These are phyloP conservation scores for Blastomyces gilchristii DNA, from an alignment of 2,329 filamentous ascomycete species.

Conservation along the genomic window DNA sequence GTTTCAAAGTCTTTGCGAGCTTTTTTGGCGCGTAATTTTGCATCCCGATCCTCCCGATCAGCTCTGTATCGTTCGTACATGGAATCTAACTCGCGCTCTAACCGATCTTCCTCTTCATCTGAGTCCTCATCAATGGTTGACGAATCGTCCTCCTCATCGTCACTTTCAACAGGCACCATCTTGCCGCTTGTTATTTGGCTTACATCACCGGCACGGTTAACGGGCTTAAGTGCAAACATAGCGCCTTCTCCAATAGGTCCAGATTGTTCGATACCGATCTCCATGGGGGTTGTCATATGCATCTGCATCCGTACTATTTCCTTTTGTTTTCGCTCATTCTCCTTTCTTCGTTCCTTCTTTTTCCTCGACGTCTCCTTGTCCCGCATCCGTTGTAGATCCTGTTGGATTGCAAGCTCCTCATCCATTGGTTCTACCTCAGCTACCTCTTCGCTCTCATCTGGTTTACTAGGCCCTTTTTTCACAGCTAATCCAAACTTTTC, in stretches of 20 bases:
- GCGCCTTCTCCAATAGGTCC: conserved; percentile 68
- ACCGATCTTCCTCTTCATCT: conserved; percentile 68
- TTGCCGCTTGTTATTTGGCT: conserved; percentile 63
- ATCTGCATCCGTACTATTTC: conserved; percentile 95
- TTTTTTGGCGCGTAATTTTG: conserved; percentile 85
- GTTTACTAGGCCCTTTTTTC: conserved; percentile 49
- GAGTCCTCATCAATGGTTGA: conserved; percentile 51
- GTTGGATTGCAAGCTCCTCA: conserved; percentile 81
- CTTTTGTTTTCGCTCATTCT: conserved; percentile 89
- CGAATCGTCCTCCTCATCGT: conserved; percentile 51
- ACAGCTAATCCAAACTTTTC: conserved; percentile 80
- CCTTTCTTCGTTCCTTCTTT: conserved; percentile 72
- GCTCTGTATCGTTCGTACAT: conserved; percentile 83
- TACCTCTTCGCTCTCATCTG: conserved; percentile 56
- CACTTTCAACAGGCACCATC: conserved; percentile 56
- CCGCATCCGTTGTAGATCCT: conserved; percentile 71
- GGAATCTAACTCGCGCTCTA: conserved; percentile 75
- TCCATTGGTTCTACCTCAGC: conserved; percentile 84
- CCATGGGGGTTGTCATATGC: conserved; percentile 91
- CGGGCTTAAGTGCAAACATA: conserved; percentile 75
- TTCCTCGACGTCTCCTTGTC: conserved; percentile 67
- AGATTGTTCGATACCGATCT: conserved; percentile 83
- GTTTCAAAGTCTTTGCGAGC: conserved; percentile 70
- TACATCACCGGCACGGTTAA: conserved; percentile 65
- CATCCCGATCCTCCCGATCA: conserved; percentile 65